Evolutionary conservation across 1,284 basidiomycete species (phyloP).

Genomic region (Malassezia japonica): DNA sequence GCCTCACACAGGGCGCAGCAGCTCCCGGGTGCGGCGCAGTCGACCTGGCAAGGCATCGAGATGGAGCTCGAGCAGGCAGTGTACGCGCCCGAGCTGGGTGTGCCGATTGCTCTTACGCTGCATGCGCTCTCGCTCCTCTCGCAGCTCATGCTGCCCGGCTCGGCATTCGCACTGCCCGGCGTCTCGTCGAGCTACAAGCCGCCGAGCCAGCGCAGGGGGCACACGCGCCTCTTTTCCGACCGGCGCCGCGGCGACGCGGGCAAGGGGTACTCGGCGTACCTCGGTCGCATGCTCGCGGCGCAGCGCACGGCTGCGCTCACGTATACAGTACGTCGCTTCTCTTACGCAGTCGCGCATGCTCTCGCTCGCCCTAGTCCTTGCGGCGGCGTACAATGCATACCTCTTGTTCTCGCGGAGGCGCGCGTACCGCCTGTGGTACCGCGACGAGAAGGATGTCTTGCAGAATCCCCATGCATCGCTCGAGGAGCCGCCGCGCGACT

Average conservation of each 20-base stretch:
- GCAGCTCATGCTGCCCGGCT: conserved; percentile 13
- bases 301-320: conserved; percentile 11
- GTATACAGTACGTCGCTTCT: neutral
- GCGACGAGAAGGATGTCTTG: conserved; percentile 3
- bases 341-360: conserved; percentile 11
- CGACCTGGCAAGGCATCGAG: neutral
- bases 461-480: conserved; percentile 11
- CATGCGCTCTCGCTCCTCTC: conserved; percentile 10
- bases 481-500: conserved; percentile 6
- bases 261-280: conserved; percentile 1
- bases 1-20: neutral
- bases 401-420: conserved; percentile 6
- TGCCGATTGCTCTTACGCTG: conserved; percentile 3
- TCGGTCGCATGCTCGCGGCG: conserved; percentile 2
- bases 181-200: neutral
- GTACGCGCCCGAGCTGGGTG: conserved; percentile 3
- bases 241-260: neutral
- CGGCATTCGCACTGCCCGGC: neutral
- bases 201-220: neutral
- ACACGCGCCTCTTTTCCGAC: conserved; percentile 6
- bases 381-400: conserved; percentile 14
- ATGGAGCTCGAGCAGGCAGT: conserved; percentile 12
- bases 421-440: conserved; percentile 17
- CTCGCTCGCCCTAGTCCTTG: neutral
- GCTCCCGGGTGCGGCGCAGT: neutral